Percentiles rank a stretch among this genome's conserved stretches.
Conservation (phyloP, 176 grass and related monocot genomes). For the Alloteropsis semialata region DNA sequence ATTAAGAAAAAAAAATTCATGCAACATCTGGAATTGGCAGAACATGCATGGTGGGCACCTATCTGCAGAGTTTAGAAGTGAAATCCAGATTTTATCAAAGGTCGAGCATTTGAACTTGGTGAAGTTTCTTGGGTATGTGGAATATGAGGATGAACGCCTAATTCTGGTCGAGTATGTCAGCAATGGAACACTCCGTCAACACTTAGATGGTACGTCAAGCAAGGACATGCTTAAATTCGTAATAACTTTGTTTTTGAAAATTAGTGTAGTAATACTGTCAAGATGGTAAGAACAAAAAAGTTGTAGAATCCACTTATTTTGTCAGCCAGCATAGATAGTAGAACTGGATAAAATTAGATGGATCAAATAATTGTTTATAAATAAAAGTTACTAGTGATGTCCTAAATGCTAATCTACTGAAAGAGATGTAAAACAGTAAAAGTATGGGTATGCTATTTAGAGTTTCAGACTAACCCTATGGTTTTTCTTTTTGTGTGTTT, state of each 20-base stretch:
- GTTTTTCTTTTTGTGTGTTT: neutral
- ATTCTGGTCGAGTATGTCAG: conserved; percentile 77
- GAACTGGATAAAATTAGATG: conserved; percentile 6
- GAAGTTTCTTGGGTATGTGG: conserved; percentile 73
- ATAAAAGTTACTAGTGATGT: neutral
- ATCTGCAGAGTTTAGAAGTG: conserved; percentile 69
- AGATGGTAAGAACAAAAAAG: neutral
- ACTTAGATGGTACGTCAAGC: conserved; percentile 79
- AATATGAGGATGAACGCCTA: conserved; percentile 60
- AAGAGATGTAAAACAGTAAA: neutral
- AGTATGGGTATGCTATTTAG: neutral
- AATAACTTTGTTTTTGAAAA: neutral
- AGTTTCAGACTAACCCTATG: neutral
- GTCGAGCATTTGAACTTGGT: conserved; percentile 86
- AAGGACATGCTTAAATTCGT: neutral
- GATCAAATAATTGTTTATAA: neutral
- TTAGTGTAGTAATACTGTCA: neutral
- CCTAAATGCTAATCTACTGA: neutral
- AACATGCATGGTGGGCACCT: conserved; percentile 56
- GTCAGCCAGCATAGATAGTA: neutral
- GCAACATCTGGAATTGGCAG: conserved; percentile 49
- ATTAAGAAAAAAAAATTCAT: conserved; percentile 5
- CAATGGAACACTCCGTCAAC: conserved; percentile 83
- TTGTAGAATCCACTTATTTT: neutral
- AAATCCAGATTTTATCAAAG: conserved; percentile 75